Base-by-base conservation (phyloP, 2,329 filamentous ascomycete species). In the Thermoascus crustaceus region DNA sequence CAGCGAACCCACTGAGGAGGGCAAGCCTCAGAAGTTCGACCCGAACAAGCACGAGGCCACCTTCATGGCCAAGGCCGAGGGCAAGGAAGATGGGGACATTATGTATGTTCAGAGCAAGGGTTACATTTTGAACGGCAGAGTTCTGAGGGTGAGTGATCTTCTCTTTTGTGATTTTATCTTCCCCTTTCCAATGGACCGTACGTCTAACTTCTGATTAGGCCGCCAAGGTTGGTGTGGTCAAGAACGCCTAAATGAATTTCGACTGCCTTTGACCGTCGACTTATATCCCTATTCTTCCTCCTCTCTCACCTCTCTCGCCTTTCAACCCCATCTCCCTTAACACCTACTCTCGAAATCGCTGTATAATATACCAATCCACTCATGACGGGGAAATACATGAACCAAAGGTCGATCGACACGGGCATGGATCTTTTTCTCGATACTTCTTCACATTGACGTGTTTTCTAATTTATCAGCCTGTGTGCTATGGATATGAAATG, bases 1-100 rank as follows among this genome's bases (percentile, higher is more conserved):
- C 11, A 64, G 61, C 38, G 63, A 66, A 45, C 46, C 42, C 23
- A 39, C 53, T 4, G 58, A 54, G 42, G 54, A 63, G 1, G 69
- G 68, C 22, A 68, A 77, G 46, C 75, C 78, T 50, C 82, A 91
- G 60, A 87, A 85, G 66, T 98, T 98, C 71, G 82, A 98, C 69
- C 88, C 91, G 47, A 95, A 95, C 65, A 75, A 85, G 64, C 91
- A 96, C 62, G 91, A 98, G 72, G 91, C 91, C 23, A 91, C 85
- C 14, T 96, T 96, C 68, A 88, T 93, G 80, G 79, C 85, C 7
- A 85, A 87, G 27, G 78, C 86, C 69, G 75, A 80, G 35, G 87
- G 78, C 49, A 93, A 94, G 73, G 83, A 94, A 63, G 79, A 96
- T 55, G 86, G 85, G 50, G 83, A 79, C 37, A 85, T 95, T 55